These are phyloP conservation scores for Clavaria fumosa DNA, from an alignment of 768 basidiomycete species.

Conservation along the genomic window DNA sequence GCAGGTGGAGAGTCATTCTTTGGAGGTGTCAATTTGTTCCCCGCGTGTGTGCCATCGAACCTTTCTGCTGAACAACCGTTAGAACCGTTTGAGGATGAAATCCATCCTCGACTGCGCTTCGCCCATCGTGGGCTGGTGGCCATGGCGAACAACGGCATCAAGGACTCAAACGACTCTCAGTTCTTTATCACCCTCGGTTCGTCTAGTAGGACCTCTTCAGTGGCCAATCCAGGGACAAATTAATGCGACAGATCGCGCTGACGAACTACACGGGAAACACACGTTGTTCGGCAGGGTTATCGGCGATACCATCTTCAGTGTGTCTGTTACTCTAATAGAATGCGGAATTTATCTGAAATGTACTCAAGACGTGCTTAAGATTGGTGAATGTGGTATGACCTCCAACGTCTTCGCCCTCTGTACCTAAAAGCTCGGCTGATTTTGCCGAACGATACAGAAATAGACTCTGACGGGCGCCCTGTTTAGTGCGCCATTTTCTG, in stretches of 20 bases:
- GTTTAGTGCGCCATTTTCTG: conserved; percentile 45
- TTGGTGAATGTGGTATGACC: conserved; percentile 69
- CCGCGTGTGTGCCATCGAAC: neutral
- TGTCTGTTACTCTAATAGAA: conserved; percentile 17
- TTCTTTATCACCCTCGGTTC: conserved; percentile 88
- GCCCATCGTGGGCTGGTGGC: conserved; percentile 81
- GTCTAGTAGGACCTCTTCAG: neutral
- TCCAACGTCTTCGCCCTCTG: neutral
- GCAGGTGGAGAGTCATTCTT: conserved; percentile 90
- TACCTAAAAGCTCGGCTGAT: neutral
- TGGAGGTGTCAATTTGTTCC: conserved; percentile 46
- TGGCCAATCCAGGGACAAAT: too few species aligned
- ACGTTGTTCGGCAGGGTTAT: conserved; percentile 86
- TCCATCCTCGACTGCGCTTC: conserved; percentile 82
- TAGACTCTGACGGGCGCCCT: conserved; percentile 60
- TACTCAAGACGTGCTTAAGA: conserved; percentile 69
- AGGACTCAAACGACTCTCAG: conserved; percentile 86
- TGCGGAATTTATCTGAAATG: neutral
- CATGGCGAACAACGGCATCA: conserved; percentile 84
- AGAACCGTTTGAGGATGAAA: conserved; percentile 93
- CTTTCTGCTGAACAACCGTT: neutral
- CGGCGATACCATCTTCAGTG: conserved; percentile 84
- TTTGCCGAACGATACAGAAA: conserved; percentile 29
- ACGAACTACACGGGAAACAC: conserved; percentile 88
- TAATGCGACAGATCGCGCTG: conserved; percentile 52